Base-by-base conservation (phyloP, 257 asterid species). In the Penstemon newberryi region DNA sequence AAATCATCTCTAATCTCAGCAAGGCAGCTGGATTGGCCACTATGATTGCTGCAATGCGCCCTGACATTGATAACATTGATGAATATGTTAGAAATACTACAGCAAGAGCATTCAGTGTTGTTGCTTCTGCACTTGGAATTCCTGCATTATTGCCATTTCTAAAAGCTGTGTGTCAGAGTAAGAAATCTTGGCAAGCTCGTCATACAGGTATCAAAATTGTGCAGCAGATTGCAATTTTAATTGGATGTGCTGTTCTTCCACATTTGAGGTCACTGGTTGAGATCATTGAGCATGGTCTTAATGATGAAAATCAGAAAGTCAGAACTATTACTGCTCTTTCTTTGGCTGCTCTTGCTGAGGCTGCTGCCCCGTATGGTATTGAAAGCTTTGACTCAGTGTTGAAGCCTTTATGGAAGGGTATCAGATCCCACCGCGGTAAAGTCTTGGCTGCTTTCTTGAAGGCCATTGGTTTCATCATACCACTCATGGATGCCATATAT, bases 21-120 rank as follows among this genome's bases (percentile, higher is more conserved):
- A 91, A 91, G 86, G 97, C 97, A 9, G 96, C 97, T 63, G 97
- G 97, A 36, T 78, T 91, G 85, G 97, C 97, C 19, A 88, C 97
- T 78, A 91, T 91, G 97, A 91, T 91, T 82, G 97, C 97, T 73
- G 97, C 97, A 15, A 91, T 91, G 97, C 96, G 97, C 74, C 97
- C 97, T 0, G 97, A 91, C 73, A 91, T 91, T 67, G 97, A 91
- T 76, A 91, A 91, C 80, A 91, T 91, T 53, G 97, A 91, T 75
- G 97, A 91, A 70, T 91, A 91, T 62, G 97, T 91, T 25, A 82
- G 97, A 71, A 91, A 91, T 79, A 91, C 97, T 49, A 91, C 97
- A 59, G 97, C 97, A 41, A 78, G 97, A 85, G 97, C 97, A 55
- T 91, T 91, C 56, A 88, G 96, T 70, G 97, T 91, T 68, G 97